A percentile compares a stretch with the other conserved stretches of the same genome.
phyloP scores from a whole-genome alignment of 208 protist species.

The Crithidia thermophila region DNA sequence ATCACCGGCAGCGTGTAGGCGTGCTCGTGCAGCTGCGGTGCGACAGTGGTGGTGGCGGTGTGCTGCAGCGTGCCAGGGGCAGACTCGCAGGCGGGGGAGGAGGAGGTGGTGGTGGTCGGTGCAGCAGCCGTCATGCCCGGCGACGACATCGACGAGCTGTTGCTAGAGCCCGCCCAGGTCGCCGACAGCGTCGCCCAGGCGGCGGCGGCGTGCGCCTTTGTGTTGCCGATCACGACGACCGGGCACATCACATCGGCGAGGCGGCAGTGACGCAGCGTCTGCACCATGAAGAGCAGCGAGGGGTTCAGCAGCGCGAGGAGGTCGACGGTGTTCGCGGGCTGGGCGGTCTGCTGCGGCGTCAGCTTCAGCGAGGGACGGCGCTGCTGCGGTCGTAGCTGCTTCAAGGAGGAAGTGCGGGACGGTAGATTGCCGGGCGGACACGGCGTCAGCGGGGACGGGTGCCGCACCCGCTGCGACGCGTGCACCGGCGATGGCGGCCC shows the following conservation, averaged over 20 bases:
- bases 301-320: constrained; percentile 24
- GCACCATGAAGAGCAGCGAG: constrained; percentile 25
- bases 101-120: neutral
- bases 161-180: neutral
- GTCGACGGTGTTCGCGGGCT: constrained; percentile 9
- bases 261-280: constrained; percentile 13
- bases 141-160: neutral
- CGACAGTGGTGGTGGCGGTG: no score
- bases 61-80: neutral
- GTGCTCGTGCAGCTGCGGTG: no score
- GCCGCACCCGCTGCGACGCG: neutral
- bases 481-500: neutral
- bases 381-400: constrained; percentile 1
- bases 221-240: constrained; percentile 16
- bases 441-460: neutral
- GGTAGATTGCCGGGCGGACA: neutral
- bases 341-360: neutral
- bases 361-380: neutral
- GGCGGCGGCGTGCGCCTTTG: constrained; percentile 2
- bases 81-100: constrained; percentile 1
- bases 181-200: constrained; percentile 10
- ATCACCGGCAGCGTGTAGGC: neutral
- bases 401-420: neutral
- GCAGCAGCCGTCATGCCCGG: constrained; percentile 5
- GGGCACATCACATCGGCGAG: constrained; percentile 33